Conservation (phyloP, 2,329 filamentous ascomycete species). For the Cryphonectria parasitica region DNA sequence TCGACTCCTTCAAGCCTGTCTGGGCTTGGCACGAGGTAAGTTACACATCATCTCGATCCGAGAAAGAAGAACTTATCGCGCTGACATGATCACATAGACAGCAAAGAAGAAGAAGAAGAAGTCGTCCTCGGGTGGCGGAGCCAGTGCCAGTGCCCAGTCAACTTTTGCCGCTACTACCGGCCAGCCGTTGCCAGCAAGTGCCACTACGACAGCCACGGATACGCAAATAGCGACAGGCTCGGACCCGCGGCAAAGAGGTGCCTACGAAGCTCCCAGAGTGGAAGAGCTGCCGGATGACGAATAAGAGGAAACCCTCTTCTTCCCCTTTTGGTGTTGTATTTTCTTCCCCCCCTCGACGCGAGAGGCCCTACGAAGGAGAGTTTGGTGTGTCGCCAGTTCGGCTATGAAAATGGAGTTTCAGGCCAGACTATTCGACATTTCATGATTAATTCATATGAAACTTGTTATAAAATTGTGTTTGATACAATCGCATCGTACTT, state of each 20-base stretch:
- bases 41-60: slow-evolving; percentile 22
- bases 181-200: slow-evolving; percentile 54
- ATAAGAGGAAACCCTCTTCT: slow-evolving; percentile 23
- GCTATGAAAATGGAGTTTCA: neutral
- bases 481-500: neutral
- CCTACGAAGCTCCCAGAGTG: slow-evolving; percentile 49
- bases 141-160: slow-evolving; percentile 43
- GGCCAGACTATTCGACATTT: neutral
- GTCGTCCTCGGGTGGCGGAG: slow-evolving; percentile 38
- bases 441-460: neutral
- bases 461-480: neutral
- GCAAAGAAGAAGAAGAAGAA: slow-evolving; percentile 64
- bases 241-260: slow-evolving; percentile 43
- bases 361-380: neutral
- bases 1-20: slow-evolving; percentile 92
- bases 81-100: slow-evolving; percentile 33
- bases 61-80: neutral
- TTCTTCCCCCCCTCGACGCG: neutral
- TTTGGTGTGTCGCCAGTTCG: neutral
- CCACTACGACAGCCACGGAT: slow-evolving; percentile 60
- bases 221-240: slow-evolving; percentile 53
- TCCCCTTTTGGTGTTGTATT: neutral
- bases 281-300: slow-evolving; percentile 43
- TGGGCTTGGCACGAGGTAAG: slow-evolving; percentile 98
- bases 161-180: slow-evolving; percentile 58